Conservation (phyloP, 2,329 filamentous ascomycete genomes). For the Blastomyces gilchristii region DNA sequence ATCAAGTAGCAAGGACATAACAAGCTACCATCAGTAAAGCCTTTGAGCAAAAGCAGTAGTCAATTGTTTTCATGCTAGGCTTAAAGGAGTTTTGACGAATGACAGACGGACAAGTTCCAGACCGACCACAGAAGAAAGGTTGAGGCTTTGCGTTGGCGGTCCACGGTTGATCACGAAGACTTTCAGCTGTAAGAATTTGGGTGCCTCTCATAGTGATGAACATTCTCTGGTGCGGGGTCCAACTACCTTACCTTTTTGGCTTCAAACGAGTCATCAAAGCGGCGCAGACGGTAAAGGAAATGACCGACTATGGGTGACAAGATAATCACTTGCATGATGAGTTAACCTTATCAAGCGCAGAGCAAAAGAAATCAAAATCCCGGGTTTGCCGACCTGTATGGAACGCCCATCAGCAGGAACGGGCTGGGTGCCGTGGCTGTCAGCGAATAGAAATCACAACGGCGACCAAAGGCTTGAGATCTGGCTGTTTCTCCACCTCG, state of each 20-base stretch:
- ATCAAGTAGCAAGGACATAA: too few species aligned
- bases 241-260: neutral
- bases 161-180: neutral
- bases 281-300: neutral
- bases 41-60: neutral
- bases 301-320: neutral
- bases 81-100: neutral
- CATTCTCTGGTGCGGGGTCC: neutral
- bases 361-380: neutral
- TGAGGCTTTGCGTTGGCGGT: too few species aligned
- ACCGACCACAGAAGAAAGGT: neutral
- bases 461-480: neutral
- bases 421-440: neutral
- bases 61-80: neutral
- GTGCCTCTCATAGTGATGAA: neutral
- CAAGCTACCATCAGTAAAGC: too few species aligned
- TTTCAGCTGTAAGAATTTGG: neutral
- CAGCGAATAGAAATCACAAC: neutral
- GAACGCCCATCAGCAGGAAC: neutral
- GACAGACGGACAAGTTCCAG: neutral
- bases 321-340: neutral
- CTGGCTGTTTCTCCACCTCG: too few species aligned
- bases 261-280: neutral
- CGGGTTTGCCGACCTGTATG: neutral
- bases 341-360: neutral